These are phyloP conservation scores for Saturnispora silvae DNA, from an alignment of 805 yeast genomes.

Conservation along the genomic window DNA sequence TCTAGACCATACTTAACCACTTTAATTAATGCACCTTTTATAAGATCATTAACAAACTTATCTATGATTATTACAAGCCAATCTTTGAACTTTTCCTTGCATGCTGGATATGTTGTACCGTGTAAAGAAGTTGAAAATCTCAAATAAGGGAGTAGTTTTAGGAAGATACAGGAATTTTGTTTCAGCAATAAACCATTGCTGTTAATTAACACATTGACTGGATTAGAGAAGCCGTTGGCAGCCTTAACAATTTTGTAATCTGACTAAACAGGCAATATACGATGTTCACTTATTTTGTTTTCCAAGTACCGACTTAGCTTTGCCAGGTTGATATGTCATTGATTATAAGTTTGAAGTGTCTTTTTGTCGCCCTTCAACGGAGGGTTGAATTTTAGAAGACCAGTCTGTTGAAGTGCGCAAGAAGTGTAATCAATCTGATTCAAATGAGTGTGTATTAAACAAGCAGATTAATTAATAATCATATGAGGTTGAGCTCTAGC, in stretches of 20 bases:
- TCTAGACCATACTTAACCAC: conserved; percentile 36
- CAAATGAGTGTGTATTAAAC: conserved; percentile 83
- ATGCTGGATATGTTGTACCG: conserved; percentile 49
- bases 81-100: conserved; percentile 85
- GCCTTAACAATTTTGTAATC: conserved; percentile 6
- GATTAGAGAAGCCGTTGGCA: neutral
- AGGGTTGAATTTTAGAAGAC: neutral
- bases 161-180: neutral
- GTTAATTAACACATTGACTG: too few relatives aligned
- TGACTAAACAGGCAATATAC: conserved; percentile 3
- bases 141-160: conserved; percentile 22
- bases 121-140: conserved; percentile 63
- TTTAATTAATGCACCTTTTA: conserved; percentile 26
- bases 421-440: conserved; percentile 76
- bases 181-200: too few relatives aligned
- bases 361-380: too few relatives aligned
- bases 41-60: conserved; percentile 30
- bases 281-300: conserved; percentile 5
- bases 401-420: conserved; percentile 36
- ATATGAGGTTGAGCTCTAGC: too few relatives aligned
- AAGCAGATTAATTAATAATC: too few relatives aligned
- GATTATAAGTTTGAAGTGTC: neutral
- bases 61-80: conserved; percentile 54
- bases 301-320: conserved; percentile 1
- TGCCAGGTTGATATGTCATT: neutral